These are phyloP conservation scores for Suhomyces pyralidae DNA, from an alignment of 805 yeast species.

Conservation along the genomic window DNA sequence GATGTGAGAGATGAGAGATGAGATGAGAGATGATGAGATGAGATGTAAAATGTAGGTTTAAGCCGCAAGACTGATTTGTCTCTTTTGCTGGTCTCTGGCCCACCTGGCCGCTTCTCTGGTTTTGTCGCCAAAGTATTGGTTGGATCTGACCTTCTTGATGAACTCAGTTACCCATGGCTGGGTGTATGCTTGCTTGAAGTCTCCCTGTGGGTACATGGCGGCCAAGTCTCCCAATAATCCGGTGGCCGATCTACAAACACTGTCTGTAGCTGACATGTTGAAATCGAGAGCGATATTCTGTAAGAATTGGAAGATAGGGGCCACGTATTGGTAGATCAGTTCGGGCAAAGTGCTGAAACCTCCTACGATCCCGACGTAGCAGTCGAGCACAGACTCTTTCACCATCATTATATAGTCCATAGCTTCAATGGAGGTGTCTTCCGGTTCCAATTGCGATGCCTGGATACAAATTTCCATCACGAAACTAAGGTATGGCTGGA, in stretches of 20 bases:
- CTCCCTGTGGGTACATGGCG: conserved; percentile 77
- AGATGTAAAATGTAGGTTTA: neutral
- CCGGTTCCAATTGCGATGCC: conserved; percentile 61
- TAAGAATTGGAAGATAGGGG: conserved; percentile 69
- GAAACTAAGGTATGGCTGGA: conserved; percentile 70
- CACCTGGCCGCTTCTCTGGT: conserved; percentile 94
- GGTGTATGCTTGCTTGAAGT: conserved; percentile 60
- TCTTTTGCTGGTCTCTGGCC: conserved; percentile 87
- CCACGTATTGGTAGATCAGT: conserved; percentile 60
- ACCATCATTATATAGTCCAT: conserved; percentile 70
- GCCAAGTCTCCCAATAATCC: conserved; percentile 94
- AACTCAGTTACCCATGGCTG: conserved; percentile 80
- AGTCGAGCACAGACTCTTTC: conserved; percentile 88
- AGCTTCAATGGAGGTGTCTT: conserved; percentile 68
- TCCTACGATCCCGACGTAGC: conserved; percentile 92
- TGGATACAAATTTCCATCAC: conserved; percentile 75
- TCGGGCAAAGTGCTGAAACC: conserved; percentile 75
- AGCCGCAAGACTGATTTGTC: conserved; percentile 18
- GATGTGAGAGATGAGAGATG: conserved; percentile 3
- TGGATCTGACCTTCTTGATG: conserved; percentile 69
- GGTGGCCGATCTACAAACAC: conserved; percentile 76
- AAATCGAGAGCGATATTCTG: conserved; percentile 57
- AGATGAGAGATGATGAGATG: conserved; percentile 8
- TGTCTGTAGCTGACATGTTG: conserved; percentile 58
- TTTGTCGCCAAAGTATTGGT: conserved; percentile 54